Percentiles rank a stretch among this genome's conserved stretches.
These are phyloP conservation scores for Hamamelis virginiana DNA, from an alignment of 164 flowering plant genomes.

Conservation along the genomic window DNA sequence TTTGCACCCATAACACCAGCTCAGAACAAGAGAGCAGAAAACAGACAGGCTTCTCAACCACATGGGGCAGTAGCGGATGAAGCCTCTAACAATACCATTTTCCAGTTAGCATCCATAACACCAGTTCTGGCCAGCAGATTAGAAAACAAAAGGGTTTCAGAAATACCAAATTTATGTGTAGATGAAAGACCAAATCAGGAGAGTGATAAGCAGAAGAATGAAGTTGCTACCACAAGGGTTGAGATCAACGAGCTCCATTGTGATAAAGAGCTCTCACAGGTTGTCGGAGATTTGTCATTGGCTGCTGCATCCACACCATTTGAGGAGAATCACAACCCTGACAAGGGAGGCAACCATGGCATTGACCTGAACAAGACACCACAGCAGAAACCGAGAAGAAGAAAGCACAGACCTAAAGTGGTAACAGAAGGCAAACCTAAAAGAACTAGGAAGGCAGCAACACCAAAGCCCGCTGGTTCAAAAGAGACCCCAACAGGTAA, in stretches of 20 bases:
- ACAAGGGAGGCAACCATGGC: slow-evolving; percentile 25
- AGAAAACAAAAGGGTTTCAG: slow-evolving; percentile 1
- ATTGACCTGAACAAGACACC: slow-evolving; percentile 56
- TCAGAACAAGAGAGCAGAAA: slow-evolving; percentile 11
- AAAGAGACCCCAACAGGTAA: slow-evolving; percentile 21
- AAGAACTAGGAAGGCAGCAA: slow-evolving; percentile 35
- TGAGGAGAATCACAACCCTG: slow-evolving; percentile 34
- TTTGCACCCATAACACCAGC: slow-evolving; percentile 52
- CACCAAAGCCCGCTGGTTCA: slow-evolving; percentile 28
- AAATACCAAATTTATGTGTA: not conserved
- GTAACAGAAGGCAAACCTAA: slow-evolving; percentile 58
- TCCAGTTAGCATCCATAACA: slow-evolving; percentile 42
- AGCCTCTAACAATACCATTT: slow-evolving; percentile 1
- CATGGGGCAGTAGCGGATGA: slow-evolving; percentile 20
- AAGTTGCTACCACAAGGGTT: slow-evolving; percentile 2
- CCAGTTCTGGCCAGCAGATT: slow-evolving; percentile 29
- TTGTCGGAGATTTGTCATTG: slow-evolving; percentile 16
- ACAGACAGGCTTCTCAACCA: slow-evolving; percentile 2
- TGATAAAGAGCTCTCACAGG: slow-evolving; percentile 15
- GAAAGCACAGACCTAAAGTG: slow-evolving; percentile 80
- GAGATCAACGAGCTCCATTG: not conserved
- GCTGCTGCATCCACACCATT: slow-evolving; percentile 16
- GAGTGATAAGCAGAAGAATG: slow-evolving; percentile 15
- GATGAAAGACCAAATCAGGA: slow-evolving; percentile 10
- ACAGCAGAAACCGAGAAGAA: slow-evolving; percentile 57